phyloP scores from a whole-genome alignment of 305 asterid genomes.

The Striga hermonthica region DNA sequence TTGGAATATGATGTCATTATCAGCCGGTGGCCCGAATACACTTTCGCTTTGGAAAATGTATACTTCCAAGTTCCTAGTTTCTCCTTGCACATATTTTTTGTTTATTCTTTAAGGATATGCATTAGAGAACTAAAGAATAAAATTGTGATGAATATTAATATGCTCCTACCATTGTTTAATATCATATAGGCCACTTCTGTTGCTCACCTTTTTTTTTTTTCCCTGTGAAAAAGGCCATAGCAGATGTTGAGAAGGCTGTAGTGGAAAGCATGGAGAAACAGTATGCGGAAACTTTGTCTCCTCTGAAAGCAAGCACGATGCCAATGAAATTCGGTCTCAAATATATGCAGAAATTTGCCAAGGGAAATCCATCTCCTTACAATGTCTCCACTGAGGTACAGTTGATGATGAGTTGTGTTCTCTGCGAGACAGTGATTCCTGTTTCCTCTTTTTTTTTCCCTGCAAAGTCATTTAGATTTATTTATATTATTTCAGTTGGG shows the following conservation, averaged over 20 bases:
- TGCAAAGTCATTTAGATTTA: neutral
- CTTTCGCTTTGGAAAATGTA: slow-evolving; percentile 72
- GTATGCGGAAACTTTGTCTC: slow-evolving; percentile 72
- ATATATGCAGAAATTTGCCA: slow-evolving; percentile 76
- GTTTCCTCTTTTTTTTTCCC: neutral
- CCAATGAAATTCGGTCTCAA: slow-evolving; percentile 82
- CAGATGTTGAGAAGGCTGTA: slow-evolving; percentile 86
- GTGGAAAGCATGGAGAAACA: slow-evolving; percentile 85
- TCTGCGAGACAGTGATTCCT: neutral
- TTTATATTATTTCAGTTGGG: slow-evolving; percentile 73
- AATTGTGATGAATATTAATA: neutral
- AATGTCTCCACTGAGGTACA: slow-evolving; percentile 64
- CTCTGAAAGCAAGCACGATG: slow-evolving; percentile 69
- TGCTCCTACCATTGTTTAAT: neutral
- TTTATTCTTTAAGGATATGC: neutral
- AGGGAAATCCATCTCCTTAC: slow-evolving; percentile 57
- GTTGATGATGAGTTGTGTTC: neutral
- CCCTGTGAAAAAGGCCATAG: slow-evolving; percentile 58
- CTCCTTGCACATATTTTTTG: neutral
- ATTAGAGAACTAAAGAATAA: neutral
- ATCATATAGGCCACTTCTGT: too few relatives aligned
- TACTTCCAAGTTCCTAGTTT: too few relatives aligned
- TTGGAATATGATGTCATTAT: slow-evolving; percentile 74
- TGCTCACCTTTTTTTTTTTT: slow-evolving; percentile 18
- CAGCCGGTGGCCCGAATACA: slow-evolving; percentile 92